Evolutionary conservation across 805 yeast species (phyloP).

Genomic region (Pichia cephalocereana): DNA sequence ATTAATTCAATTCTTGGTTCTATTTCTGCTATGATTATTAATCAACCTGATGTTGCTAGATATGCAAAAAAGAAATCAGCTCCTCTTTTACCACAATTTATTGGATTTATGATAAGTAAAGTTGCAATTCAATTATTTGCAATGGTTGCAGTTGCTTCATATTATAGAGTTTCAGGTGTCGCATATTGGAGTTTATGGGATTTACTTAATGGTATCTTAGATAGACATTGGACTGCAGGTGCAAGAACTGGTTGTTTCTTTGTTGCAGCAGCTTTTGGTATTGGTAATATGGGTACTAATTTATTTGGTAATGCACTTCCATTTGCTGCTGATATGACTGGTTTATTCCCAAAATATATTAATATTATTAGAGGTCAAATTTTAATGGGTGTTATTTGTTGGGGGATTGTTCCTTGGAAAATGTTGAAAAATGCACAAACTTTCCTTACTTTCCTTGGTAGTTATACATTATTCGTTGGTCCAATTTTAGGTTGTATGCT

Average conservation of each 20-base stretch:
- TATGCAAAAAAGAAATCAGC: constrained; percentile 14
- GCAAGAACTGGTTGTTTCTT: constrained; percentile 44
- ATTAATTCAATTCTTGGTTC: constrained; percentile 19
- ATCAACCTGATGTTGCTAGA: constrained; percentile 23
- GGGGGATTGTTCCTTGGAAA: constrained; percentile 34
- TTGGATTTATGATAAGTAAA: constrained; percentile 32
- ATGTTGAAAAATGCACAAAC: constrained; percentile 27
- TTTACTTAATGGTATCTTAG: constrained; percentile 30
- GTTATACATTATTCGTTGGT: constrained; percentile 29
- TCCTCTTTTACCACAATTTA: constrained; percentile 17
- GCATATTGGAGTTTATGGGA: constrained; percentile 39
- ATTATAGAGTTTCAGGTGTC: constrained; percentile 20
- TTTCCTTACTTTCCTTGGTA: constrained; percentile 22
- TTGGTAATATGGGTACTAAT: constrained; percentile 32
- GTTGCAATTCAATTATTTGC: constrained; percentile 28
- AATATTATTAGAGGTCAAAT: constrained; percentile 39
- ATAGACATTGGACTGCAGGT: constrained; percentile 29
- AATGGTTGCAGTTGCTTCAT: constrained; percentile 35
- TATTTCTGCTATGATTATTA: constrained; percentile 21
- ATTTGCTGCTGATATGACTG: constrained; percentile 44
- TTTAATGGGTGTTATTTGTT: constrained; percentile 26
- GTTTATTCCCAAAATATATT: constrained; percentile 35
- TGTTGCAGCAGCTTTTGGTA: constrained; percentile 32
- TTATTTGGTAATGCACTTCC: constrained; percentile 32
- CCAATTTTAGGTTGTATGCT: constrained; percentile 32